A percentile compares a stretch with the other conserved stretches of the same genome.
Conservation (phyloP, 108 stramenopile species). For the Parietichytrium sp. region DNA sequence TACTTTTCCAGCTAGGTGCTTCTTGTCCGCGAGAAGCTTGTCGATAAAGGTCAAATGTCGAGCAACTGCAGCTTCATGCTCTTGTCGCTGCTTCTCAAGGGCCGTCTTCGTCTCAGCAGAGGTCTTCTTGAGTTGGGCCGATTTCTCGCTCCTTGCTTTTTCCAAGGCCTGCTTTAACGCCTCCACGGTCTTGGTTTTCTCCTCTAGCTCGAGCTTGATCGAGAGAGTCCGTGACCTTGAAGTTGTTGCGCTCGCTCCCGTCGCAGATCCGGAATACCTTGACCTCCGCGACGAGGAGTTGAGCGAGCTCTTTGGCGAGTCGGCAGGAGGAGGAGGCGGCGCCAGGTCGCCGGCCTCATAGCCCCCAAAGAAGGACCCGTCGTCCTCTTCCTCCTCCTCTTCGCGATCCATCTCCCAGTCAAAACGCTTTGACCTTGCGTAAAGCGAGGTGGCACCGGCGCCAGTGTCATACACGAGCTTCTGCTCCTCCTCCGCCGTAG, state of each 20-base stretch:
- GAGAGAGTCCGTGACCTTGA: background rate
- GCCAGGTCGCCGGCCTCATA: background rate
- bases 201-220: conserved; percentile 24
- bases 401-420: background rate
- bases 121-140: background rate
- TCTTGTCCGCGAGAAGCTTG: conserved; percentile 28
- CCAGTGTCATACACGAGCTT: no score
- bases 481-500: no score
- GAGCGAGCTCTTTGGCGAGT: background rate
- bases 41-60: conserved; percentile 19
- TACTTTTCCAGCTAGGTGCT: background rate
- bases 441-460: no score
- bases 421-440: background rate
- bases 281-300: background rate
- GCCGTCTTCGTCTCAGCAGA: background rate
- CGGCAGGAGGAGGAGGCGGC: background rate
- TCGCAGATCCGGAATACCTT: background rate
- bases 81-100: background rate
- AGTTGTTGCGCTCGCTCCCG: background rate
- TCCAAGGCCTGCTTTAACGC: background rate
- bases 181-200: conserved; percentile 18
- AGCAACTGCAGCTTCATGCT: conserved; percentile 6
- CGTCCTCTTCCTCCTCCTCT: background rate
- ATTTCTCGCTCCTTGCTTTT: background rate
- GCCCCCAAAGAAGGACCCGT: no score